Conservation (phyloP, 306 rosid species). For the Canavalia gladiata region DNA sequence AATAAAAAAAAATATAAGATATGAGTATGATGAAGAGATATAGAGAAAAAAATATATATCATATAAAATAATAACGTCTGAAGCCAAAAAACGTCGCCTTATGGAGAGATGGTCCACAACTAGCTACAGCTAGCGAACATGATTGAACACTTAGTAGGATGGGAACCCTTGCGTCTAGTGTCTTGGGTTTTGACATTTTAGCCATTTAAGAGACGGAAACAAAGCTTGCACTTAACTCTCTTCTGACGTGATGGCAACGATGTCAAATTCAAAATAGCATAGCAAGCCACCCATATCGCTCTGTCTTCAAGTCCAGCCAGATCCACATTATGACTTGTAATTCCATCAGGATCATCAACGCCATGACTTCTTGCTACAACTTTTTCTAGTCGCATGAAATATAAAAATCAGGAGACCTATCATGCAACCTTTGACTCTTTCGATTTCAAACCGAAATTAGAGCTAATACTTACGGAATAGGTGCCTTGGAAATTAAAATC, state of each 20-base stretch:
- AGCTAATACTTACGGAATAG: not conserved
- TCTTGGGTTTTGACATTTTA: constrained; percentile 5
- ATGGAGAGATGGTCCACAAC: not conserved
- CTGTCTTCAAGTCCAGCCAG: not conserved
- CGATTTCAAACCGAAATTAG: constrained; percentile 19
- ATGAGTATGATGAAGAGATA: too few relatives aligned
- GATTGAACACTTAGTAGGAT: not conserved
- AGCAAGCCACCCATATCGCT: not conserved
- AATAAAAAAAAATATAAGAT: too few relatives aligned
- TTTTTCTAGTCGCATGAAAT: constrained; percentile 29
- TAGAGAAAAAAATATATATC: too few relatives aligned
- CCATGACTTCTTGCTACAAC: not conserved
- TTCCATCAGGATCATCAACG: not conserved
- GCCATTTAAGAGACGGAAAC: not conserved
- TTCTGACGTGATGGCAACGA: not conserved
- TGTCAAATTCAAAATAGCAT: not conserved
- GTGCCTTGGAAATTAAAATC: not conserved
- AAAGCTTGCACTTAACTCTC: not conserved
- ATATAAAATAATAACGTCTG: too few relatives aligned
- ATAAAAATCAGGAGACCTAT: not conserved
- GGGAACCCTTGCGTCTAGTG: not conserved
- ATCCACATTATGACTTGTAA: not conserved
- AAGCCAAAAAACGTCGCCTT: not conserved
- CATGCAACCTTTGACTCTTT: constrained; percentile 36
- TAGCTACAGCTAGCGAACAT: not conserved